Evolutionary conservation across 148 eudicot species (phyloP).

Genomic region (Heliosperma pusillum): DNA sequence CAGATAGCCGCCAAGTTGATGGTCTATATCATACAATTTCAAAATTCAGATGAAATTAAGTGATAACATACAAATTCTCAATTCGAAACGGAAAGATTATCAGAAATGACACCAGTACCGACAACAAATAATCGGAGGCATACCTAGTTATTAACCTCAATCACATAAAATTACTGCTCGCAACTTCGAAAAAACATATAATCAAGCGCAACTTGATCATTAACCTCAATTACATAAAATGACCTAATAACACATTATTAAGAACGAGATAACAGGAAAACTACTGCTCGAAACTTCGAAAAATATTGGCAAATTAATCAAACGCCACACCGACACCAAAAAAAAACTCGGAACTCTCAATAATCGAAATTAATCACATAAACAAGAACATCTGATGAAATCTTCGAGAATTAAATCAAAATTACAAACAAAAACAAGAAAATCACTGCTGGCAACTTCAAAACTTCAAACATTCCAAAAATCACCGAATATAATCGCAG

Average conservation of each 20-base stretch:
- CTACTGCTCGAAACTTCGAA: neutral
- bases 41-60: neutral
- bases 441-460: neutral
- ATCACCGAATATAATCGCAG: neutral
- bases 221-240: neutral
- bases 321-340: neutral
- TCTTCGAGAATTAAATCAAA: neutral
- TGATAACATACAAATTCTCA: neutral
- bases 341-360: neutral
- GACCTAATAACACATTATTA: neutral
- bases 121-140: too few relatives aligned
- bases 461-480: neutral
- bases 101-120: neutral
- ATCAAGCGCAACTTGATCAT: neutral
- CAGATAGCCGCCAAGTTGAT: conserved; percentile 97
- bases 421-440: neutral
- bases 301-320: neutral
- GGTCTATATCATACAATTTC: conserved; percentile 42
- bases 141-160: too few relatives aligned
- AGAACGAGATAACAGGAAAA: neutral
- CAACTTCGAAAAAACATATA: too few relatives aligned
- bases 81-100: neutral
- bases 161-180: too few relatives aligned
- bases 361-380: conserved; percentile 1
- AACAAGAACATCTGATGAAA: neutral